These are phyloP conservation scores for Trichoderma semiorbis DNA, from an alignment of 2,329 filamentous ascomycete species.

Conservation along the genomic window DNA sequence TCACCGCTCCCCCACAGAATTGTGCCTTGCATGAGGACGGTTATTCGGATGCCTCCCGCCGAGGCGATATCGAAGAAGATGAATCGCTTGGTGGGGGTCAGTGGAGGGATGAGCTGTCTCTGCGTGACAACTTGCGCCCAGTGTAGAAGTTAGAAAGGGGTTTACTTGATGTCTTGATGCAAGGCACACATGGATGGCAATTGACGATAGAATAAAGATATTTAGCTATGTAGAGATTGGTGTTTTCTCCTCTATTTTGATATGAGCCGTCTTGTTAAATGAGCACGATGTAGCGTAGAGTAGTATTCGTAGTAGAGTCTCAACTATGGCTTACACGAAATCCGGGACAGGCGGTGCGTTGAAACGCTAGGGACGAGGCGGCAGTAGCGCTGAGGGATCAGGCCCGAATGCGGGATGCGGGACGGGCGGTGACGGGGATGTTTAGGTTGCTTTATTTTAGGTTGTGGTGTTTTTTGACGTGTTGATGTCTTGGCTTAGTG, in stretches of 20 bases:
- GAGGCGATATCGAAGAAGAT: neutral
- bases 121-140: neutral
- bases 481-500: neutral
- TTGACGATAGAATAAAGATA: neutral
- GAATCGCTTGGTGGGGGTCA: slow-evolving; percentile 12
- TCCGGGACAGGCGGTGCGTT: neutral
- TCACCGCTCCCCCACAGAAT: slow-evolving; percentile 2
- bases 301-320: neutral
- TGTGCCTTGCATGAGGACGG: slow-evolving; percentile 15
- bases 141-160: neutral
- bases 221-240: neutral
- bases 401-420: slow-evolving; percentile 14
- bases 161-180: neutral
- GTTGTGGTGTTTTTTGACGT: no score
- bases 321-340: neutral
- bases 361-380: neutral
- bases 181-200: neutral
- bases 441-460: neutral
- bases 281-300: neutral
- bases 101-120: neutral
- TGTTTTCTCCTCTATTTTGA: no score
- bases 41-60: neutral
- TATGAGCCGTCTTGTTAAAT: no score
- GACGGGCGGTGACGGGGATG: neutral
- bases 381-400: slow-evolving; percentile 12